Evolutionary conservation across 2,329 filamentous ascomycete genomes (phyloP).

Genomic region (Fusarium nurragi): DNA sequence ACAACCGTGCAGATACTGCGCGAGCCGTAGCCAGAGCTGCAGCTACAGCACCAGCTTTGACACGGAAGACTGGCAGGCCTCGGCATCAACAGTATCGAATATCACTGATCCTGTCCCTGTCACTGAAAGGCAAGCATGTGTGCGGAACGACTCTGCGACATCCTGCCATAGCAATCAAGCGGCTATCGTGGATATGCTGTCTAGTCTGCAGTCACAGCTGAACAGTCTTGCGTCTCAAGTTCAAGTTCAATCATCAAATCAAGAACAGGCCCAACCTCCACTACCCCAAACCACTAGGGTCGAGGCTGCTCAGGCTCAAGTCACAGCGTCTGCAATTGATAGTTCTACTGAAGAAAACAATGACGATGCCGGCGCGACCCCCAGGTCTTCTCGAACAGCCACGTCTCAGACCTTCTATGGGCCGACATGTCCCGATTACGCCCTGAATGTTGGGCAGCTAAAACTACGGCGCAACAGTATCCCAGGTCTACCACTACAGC

Average conservation of each 20-base stretch:
- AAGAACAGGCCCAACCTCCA: neutral
- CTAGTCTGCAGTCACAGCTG: slow-evolving; percentile 16
- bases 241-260: slow-evolving; percentile 11
- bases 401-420: slow-evolving; percentile 37
- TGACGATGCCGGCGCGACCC: neutral
- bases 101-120: neutral
- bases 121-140: neutral
- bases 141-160: neutral
- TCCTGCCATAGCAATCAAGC: slow-evolving; percentile 8
- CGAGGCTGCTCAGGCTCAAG: neutral
- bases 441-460: slow-evolving; percentile 39
- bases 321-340: neutral
- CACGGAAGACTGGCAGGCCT: slow-evolving; percentile 4
- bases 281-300: neutral
- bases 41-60: slow-evolving; percentile 9
- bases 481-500: slow-evolving; percentile 2
- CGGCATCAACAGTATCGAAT: neutral
- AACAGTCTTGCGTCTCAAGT: slow-evolving; percentile 27
- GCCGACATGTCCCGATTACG: slow-evolving; percentile 44
- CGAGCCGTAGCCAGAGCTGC: slow-evolving; percentile 4
- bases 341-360: neutral
- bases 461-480: slow-evolving; percentile 23
- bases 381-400: neutral
- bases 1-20: slow-evolving; percentile 14
- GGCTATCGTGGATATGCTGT: slow-evolving; percentile 22